These are phyloP conservation scores for Monosporascus sp. DNA, from an alignment of 2,329 filamentous ascomycete genomes.

Conservation along the genomic window DNA sequence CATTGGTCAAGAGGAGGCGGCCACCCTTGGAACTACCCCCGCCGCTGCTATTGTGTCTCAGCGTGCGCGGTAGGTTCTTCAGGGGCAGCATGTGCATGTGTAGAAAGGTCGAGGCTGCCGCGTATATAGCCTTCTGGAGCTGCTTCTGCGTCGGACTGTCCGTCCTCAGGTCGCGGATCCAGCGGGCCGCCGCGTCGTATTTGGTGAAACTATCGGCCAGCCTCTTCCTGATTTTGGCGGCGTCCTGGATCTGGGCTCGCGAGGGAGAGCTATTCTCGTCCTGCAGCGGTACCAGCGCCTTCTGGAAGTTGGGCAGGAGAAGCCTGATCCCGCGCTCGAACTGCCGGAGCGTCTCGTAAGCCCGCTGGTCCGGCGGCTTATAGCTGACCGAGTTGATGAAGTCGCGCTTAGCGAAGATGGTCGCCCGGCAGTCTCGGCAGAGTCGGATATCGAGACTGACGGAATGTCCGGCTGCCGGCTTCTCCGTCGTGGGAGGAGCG, in stretches of 20 bases:
- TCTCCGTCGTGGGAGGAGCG: constrained; percentile 36
- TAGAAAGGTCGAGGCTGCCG: constrained; percentile 75
- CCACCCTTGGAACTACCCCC: constrained; percentile 19
- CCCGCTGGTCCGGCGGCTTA: constrained; percentile 68
- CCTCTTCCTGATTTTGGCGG: constrained; percentile 81
- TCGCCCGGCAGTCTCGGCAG: constrained; percentile 77
- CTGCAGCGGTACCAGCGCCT: constrained; percentile 66
- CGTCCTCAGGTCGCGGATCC: constrained; percentile 73
- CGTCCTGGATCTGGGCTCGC: constrained; percentile 71
- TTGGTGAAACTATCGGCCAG: constrained; percentile 85
- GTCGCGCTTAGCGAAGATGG: constrained; percentile 62
- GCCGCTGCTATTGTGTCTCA: constrained; percentile 43
- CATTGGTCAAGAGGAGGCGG: constrained; percentile 28
- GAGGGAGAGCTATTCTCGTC: constrained; percentile 42
- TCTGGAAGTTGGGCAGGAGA: constrained; percentile 79
- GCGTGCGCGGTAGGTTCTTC: constrained; percentile 64
- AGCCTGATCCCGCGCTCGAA: constrained; percentile 83
- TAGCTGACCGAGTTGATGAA: constrained; percentile 65
- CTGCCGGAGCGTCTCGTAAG: constrained; percentile 77
- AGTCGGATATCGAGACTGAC: constrained; percentile 79
- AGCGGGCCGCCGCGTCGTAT: constrained; percentile 75
- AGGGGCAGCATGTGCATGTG: constrained; percentile 88
- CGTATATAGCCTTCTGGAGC: constrained; percentile 76
- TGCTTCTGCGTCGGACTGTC: constrained; percentile 65
- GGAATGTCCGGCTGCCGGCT: constrained; percentile 23